Evolutionary conservation across 371 early-diverging fungal genomes (phyloP), one percentile per base, ranked within the genome.

Genomic region (Basidiobolus meristosporus): DNA sequence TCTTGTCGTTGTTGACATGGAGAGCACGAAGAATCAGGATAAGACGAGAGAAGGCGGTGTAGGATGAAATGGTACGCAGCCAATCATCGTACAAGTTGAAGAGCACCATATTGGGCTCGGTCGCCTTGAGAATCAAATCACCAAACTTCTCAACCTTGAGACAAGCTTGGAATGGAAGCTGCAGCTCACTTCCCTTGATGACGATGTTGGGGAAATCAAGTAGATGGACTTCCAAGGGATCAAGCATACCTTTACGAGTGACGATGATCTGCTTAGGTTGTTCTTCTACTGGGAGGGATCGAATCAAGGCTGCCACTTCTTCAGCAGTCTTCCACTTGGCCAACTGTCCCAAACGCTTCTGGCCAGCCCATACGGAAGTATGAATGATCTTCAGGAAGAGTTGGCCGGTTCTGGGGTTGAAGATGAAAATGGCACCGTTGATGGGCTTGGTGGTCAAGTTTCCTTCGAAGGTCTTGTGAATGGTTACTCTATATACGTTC

Each of bases 271-370:
- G 96, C 62, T 90, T 91, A 30, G 98, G 96, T 63, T 97, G 97
- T 70, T 96, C 96, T 77, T 95, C 97, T 4, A 95, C 81, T 35
- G 96, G 93, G 36, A 97, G 58, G 14, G 97, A 96, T 39, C 97
- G 86, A 71, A 96, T 91, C 59, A 98, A 69, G 16, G 96, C 98
- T 31, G 93, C 96, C 0, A 93, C 92, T 85, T 92, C 97, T 78
- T 95, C 95, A 7, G 97, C 95, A 3, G 93, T 96, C 75, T 93
- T 96, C 98, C 97, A 93, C 50, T 96, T 93, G 38, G 96, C 95
- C 55, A 97, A 65, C 64, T 95, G 98, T 49, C 93, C 95, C 19
- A 95, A 67, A 66, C 96, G 90, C 56, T 95, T 93, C 59, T 98
- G 96, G 38, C 96, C 96, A 17, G 95, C 93, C 96, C 96, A 98